Evolutionary conservation across 345 rosid genomes (phyloP).

Genomic region (Acer negundo): DNA sequence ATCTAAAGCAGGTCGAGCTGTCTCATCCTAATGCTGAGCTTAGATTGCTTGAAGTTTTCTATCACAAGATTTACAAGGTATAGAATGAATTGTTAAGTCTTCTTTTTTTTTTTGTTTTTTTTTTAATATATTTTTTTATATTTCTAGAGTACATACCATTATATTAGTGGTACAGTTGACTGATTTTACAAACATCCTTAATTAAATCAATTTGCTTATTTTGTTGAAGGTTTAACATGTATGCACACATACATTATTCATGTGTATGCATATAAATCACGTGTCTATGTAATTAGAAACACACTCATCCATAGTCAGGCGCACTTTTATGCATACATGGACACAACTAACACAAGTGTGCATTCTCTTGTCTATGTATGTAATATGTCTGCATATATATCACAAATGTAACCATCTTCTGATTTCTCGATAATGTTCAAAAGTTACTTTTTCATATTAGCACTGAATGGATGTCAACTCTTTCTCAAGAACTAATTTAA

Average conservation of each 20-base stretch:
- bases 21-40: constrained; percentile 68
- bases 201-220: not conserved
- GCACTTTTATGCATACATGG: not conserved
- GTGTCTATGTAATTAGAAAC: not conserved
- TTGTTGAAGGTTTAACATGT: not conserved
- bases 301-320: not conserved
- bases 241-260: not conserved
- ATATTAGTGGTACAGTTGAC: not conserved
- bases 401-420: not conserved
- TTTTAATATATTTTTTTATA: not conserved
- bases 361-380: not conserved
- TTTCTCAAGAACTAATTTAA: not conserved
- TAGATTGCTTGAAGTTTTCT: constrained; percentile 70
- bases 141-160: not conserved
- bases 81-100: not conserved
- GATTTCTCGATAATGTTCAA: not conserved
- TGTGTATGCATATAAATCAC: too few species aligned
- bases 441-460: not conserved
- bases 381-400: too few species aligned
- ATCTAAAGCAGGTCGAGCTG: constrained; percentile 58
- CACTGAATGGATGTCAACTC: not conserved
- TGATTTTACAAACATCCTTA: not conserved
- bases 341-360: not conserved
- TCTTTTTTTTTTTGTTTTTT: not conserved
- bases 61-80: constrained; percentile 80